phyloP scores from a whole-genome alignment of 495 filamentous ascomycete species.

The Talaromyces wortmannii region DNA sequence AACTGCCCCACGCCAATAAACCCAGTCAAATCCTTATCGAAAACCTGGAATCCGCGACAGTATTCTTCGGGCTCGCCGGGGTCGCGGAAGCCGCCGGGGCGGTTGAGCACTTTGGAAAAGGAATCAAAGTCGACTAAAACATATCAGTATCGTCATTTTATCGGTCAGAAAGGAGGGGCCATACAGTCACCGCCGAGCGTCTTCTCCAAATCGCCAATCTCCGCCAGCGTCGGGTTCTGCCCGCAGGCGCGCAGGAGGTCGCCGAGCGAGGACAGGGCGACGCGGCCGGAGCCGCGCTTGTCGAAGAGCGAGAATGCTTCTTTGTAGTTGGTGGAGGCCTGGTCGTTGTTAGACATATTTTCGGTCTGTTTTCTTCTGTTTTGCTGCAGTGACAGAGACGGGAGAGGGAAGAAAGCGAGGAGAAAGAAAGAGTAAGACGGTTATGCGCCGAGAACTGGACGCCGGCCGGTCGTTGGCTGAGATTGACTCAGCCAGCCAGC shows the following conservation, averaged over 20 bases:
- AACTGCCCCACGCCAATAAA: conserved; percentile 96
- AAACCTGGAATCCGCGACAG: conserved; percentile 96
- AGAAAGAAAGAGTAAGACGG: neutral
- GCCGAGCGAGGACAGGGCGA: conserved; percentile 76
- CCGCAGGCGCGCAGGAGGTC: conserved; percentile 94
- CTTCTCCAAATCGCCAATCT: conserved; percentile 86
- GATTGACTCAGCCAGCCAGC: neutral
- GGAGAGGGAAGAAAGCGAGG: neutral
- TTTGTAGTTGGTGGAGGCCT: conserved; percentile 99
- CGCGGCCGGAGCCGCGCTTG: conserved; percentile 91
- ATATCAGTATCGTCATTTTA: neutral
- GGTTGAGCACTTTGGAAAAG: conserved; percentile 91
- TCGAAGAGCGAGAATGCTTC: conserved; percentile 99
- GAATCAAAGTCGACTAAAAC: conserved; percentile 89
- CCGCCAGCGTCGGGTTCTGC: conserved; percentile 91
- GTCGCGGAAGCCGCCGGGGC: conserved; percentile 95
- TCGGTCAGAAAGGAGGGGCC: conserved; percentile 19
- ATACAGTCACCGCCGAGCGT: conserved; percentile 82
- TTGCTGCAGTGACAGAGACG: neutral
- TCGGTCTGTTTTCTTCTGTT: neutral
- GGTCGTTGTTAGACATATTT: conserved; percentile 26
- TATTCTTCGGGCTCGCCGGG: conserved; percentile 97
- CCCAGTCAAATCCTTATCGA: conserved; percentile 97
- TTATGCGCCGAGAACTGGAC: conserved; percentile 2
- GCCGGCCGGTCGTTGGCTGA: neutral